These are phyloP conservation scores for Acer saccharum DNA, from an alignment of 345 rosid genomes.

Conservation along the genomic window DNA sequence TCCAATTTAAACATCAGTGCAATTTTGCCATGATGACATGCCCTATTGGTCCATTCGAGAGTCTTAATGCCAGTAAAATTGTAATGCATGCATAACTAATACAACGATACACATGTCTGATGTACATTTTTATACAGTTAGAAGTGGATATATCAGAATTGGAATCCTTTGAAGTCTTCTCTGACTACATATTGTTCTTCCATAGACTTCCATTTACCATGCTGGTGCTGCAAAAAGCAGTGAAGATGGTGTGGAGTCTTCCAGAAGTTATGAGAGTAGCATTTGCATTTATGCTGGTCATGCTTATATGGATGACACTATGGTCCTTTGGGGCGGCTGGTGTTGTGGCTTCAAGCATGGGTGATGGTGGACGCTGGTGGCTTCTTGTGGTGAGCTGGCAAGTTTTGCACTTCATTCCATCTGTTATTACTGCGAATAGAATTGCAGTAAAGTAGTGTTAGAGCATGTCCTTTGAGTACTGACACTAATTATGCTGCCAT, in stretches of 20 bases:
- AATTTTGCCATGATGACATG: neutral
- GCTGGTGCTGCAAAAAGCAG: conserved; percentile 83
- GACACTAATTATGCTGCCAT: conserved; percentile 25
- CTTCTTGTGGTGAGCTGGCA: conserved; percentile 99
- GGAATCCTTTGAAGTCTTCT: conserved; percentile 15
- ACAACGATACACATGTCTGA: neutral
- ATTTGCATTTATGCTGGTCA: conserved; percentile 66
- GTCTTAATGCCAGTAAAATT: neutral
- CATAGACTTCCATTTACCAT: conserved; percentile 88
- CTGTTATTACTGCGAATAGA: conserved; percentile 25
- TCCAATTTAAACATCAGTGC: neutral
- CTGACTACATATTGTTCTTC: conserved; percentile 32
- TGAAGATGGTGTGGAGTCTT: conserved; percentile 88
- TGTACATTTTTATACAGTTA: conserved; percentile 10
- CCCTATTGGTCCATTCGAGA: conserved; percentile 2
- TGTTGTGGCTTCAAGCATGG: conserved; percentile 84
- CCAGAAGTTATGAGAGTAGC: conserved; percentile 85
- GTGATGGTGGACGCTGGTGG: conserved; percentile 76
- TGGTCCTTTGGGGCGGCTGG: conserved; percentile 96
- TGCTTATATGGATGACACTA: conserved; percentile 88
- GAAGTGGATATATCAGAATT: conserved; percentile 25
- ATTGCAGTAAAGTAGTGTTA: conserved; percentile 21
- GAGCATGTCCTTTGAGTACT: conserved; percentile 17
- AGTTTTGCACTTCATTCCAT: conserved; percentile 62
- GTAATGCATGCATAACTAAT: neutral